Conservation (phyloP, 2,329 filamentous ascomycete genomes). For the Monilinia aucupariae region DNA sequence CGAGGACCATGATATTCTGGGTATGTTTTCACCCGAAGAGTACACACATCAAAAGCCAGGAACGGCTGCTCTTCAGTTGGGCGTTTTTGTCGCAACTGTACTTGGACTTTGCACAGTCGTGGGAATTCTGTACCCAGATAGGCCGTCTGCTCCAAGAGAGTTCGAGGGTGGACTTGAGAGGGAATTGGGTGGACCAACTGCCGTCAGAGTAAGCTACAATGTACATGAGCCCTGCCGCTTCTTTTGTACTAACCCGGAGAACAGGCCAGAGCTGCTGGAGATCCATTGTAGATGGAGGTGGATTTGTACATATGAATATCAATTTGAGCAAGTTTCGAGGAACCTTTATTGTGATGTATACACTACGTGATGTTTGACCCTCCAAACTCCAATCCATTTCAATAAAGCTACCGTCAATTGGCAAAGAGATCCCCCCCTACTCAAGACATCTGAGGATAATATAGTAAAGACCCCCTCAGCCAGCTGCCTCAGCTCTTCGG, state of each 20-base stretch:
- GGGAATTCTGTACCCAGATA: conserved; percentile 66
- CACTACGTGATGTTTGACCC: background rate
- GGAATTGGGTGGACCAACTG: conserved; percentile 67
- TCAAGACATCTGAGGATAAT: background rate
- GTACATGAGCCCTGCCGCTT: background rate
- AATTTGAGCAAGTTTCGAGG: conserved; percentile 13
- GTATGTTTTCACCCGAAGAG: conserved; percentile 81
- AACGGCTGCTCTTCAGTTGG: conserved; percentile 64
- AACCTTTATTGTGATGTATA: background rate
- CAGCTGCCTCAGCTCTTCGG: background rate
- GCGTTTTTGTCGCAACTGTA: conserved; percentile 59
- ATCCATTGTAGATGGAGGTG: conserved; percentile 37
- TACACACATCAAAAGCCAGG: conserved; percentile 76
- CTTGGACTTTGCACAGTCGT: conserved; percentile 63
- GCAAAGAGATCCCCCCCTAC: background rate
- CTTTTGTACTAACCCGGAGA: background rate
- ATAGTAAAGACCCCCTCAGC: background rate
- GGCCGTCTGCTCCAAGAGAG: conserved; percentile 60
- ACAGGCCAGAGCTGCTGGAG: conserved; percentile 51
- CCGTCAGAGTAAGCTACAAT: conserved; percentile 53
- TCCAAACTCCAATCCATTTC: background rate
- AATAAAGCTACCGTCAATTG: background rate
- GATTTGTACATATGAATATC: conserved; percentile 34
- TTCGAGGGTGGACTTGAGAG: conserved; percentile 68
- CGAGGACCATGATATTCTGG: conserved; percentile 91